Evolutionary conservation across 1,284 basidiomycete genomes (phyloP).

Genomic region (Puccinia horiana): DNA sequence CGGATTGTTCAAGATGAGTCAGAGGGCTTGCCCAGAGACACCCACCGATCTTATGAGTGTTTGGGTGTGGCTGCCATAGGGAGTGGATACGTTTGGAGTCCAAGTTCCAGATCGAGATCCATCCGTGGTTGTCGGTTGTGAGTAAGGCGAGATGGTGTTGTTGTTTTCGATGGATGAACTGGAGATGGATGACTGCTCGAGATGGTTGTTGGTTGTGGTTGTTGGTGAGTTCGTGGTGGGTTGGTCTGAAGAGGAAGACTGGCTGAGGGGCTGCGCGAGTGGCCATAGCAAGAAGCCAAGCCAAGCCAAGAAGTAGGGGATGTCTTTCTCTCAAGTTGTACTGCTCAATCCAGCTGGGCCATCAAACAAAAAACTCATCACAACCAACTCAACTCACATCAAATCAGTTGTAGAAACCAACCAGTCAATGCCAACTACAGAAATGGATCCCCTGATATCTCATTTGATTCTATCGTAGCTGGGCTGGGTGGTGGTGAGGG

Average conservation of each 20-base stretch:
- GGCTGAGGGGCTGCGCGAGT: not conserved
- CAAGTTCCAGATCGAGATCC: constrained; percentile 21
- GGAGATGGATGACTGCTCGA: not conserved
- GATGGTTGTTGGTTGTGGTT: not conserved
- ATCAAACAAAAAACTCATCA: too few species aligned
- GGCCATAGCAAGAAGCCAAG: not conserved
- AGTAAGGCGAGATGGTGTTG: constrained; percentile 12
- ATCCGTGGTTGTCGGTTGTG: constrained; percentile 39
- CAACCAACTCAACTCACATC: too few species aligned
- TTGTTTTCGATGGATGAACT: not conserved
- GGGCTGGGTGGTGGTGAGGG: too few species aligned
- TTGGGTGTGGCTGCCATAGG: constrained; percentile 38
- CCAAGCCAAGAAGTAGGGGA: too few species aligned
- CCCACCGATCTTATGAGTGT: constrained; percentile 12
- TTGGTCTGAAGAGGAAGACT: constrained; percentile 8
- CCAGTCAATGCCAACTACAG: too few species aligned
- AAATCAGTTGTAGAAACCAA: too few species aligned
- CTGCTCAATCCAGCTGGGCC: too few species aligned
- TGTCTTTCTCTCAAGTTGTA: too few species aligned
- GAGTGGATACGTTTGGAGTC: constrained; percentile 33
- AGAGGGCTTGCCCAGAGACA: constrained; percentile 38
- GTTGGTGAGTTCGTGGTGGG: not conserved
- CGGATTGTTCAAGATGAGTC: not conserved
- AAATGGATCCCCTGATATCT: too few species aligned
- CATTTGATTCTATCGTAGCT: too few species aligned